Base-by-base conservation (phyloP, 2,329 filamentous ascomycete species). In the Sporothrix curviconia region DNA sequence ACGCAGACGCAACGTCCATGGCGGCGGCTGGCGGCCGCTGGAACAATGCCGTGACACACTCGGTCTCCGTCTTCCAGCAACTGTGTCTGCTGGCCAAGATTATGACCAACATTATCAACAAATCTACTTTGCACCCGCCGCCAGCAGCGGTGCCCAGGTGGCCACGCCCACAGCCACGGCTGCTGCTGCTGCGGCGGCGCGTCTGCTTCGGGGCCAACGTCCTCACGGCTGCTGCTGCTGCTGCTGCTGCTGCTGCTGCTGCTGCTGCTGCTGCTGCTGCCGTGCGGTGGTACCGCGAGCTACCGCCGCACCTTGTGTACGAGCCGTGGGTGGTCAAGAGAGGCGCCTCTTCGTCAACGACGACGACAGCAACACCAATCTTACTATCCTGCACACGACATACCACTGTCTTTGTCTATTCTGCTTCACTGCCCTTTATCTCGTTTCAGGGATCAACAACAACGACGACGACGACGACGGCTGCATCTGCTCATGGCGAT, bases 361-460 rank as follows among this genome's bases (percentile, higher is more conserved):
- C 43, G 3, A n/a, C 51, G 2, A 34, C 52, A 11, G 30, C 57
- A 4, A 52, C 57, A 3, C 60, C 15, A 61, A 61, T 40, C 28
- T 57, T 3, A 58, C 57, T 19, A 60, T 58, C 14, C 36, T 61
- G 11, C 58, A 58, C 47, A 58, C 55, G 15, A 70, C 67, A 7
- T 77, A 74, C 60, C 66, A 76, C 59, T 70, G 73, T 4, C 67
- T n/a, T 77, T 12, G 68, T 70, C 9, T n/a, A 76, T 77, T 44
- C 66, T 77, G 0, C 68, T 77, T 6, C 74, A 77, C 56, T 70
- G 74, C 2, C 73, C 75, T 76, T 77, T 61, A 59, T 63, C 36
- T 40, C n/a, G n/a, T n/a, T n/a, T n/a, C n/a, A n/a, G n/a, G n/a
- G n/a, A n/a, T n/a, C n/a, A n/a, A n/a, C n/a, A n/a, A n/a, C n/a